Conservation (phyloP, 2,329 filamentous ascomycete species). For the Fusarium armeniacum region DNA sequence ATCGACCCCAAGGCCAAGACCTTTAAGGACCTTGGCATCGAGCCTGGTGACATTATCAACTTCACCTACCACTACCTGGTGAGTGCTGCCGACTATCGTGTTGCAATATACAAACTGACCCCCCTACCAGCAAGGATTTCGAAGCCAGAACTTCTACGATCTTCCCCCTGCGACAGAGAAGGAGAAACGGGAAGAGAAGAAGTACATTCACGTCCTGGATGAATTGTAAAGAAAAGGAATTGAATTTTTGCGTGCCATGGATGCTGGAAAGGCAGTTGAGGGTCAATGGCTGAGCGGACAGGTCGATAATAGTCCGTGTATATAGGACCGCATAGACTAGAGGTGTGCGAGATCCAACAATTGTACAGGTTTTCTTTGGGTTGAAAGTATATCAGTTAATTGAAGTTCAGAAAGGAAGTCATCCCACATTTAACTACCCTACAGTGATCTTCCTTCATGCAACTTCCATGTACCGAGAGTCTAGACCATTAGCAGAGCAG, state of each 20-base stretch:
- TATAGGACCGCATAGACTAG: conserved; percentile 53
- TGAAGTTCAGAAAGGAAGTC: neutral
- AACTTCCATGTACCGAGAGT: conserved; percentile 7
- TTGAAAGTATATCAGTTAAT: conserved; percentile 30
- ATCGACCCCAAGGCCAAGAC: conserved; percentile 95
- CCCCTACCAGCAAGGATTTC: conserved; percentile 81
- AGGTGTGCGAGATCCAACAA: conserved; percentile 50
- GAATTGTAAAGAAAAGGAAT: conserved; percentile 72
- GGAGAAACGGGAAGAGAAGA: conserved; percentile 94
- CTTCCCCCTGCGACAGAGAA: conserved; percentile 93
- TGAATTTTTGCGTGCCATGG: conserved; percentile 28
- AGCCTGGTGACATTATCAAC: conserved; percentile 86
- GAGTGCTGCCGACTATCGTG: conserved; percentile 56
- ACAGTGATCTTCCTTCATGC: conserved; percentile 3
- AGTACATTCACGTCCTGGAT: conserved; percentile 95
- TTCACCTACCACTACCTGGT: conserved; percentile 96
- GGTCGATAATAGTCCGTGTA: conserved; percentile 48
- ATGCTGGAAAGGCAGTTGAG: conserved; percentile 37
- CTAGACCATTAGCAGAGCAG: conserved; percentile 18
- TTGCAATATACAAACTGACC: conserved; percentile 13
- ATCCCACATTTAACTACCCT: conserved; percentile 33
- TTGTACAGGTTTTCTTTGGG: conserved; percentile 51
- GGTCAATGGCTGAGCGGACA: conserved; percentile 38
- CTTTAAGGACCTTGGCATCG: conserved; percentile 92
- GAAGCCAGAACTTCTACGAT: conserved; percentile 90